phyloP scores from a whole-genome alignment of 1,139 yeast genomes.

The Geotrichum aggregatum region DNA sequence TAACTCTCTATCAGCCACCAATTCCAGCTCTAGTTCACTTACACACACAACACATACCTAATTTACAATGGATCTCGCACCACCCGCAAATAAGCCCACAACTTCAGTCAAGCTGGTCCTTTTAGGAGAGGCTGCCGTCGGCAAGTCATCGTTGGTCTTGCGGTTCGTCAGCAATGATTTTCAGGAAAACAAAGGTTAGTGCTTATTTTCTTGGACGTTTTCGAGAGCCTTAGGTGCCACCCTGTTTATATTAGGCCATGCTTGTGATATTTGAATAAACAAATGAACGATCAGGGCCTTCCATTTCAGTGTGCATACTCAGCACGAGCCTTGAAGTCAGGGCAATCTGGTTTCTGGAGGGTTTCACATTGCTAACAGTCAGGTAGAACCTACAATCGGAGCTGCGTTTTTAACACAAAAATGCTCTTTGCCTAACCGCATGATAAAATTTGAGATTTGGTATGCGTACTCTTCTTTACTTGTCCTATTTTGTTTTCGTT shows the following conservation, averaged over 20 bases:
- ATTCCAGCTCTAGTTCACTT: not conserved
- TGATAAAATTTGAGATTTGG: conserved; percentile 96
- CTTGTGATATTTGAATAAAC: not conserved
- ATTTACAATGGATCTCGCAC: conserved; percentile 2
- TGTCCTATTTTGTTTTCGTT: not conserved
- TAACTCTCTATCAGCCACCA: not conserved
- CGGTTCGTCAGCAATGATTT: conserved; percentile 93
- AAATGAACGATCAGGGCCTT: too few species aligned
- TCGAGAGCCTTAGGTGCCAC: not conserved
- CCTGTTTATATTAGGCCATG: not conserved
- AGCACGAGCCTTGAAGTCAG: too few species aligned
- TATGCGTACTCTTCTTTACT: conserved; percentile 16
- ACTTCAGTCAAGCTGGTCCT: conserved; percentile 85
- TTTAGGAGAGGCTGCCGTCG: conserved; percentile 97
- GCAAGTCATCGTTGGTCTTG: conserved; percentile 86
- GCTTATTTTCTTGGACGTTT: not conserved
- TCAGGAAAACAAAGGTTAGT: conserved; percentile 77
- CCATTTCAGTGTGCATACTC: too few species aligned
- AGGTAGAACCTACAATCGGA: conserved; percentile 84
- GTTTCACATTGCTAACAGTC: not conserved
- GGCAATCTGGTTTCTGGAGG: not conserved
- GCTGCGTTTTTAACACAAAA: conserved; percentile 96
- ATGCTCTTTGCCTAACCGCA: conserved; percentile 83
- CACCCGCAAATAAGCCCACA: conserved; percentile 41
- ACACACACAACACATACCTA: conserved; percentile 3